A percentile compares a stretch with the other conserved stretches of the same genome.
These are phyloP conservation scores for Aspergillus sclerotiicarbonarius DNA, from an alignment of 495 filamentous ascomycete species.

Conservation along the genomic window DNA sequence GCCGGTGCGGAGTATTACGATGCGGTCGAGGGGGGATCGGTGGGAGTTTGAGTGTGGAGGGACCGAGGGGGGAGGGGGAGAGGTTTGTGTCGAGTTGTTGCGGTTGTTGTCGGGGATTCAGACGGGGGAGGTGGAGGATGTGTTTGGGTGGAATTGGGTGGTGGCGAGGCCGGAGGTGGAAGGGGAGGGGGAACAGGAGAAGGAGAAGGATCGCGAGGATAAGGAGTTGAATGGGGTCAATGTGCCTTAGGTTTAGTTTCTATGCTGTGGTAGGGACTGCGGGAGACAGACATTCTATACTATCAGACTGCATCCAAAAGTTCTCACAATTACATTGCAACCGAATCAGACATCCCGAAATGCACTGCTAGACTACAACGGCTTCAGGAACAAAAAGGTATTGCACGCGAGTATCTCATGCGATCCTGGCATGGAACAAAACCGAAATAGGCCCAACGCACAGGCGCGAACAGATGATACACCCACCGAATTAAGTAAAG, in stretches of 20 bases:
- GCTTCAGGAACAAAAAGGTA: not conserved
- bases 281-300: no score
- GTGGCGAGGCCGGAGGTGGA: conserved; percentile 29
- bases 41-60: conserved; percentile 61
- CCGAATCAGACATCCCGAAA: not conserved
- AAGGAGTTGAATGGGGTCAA: conserved; percentile 27
- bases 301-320: not conserved
- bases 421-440: not conserved
- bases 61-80: conserved; percentile 69
- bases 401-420: not conserved
- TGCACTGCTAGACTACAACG: not conserved
- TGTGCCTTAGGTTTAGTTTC: conserved; percentile 21
- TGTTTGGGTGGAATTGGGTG: conserved; percentile 64
- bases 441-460: not conserved
- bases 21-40: conserved; percentile 61
- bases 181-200: conserved; percentile 18
- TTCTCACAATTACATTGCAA: not conserved
- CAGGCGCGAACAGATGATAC: not conserved
- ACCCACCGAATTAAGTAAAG: not conserved
- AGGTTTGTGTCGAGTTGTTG: conserved; percentile 66
- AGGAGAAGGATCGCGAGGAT: conserved; percentile 24
- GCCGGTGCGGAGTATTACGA: conserved; percentile 83
- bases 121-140: conserved; percentile 70
- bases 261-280: no score
- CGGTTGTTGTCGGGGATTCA: conserved; percentile 83